Conservation (phyloP, 139 green algal genomes). For the Chlamydomonas sphaeroides region DNA sequence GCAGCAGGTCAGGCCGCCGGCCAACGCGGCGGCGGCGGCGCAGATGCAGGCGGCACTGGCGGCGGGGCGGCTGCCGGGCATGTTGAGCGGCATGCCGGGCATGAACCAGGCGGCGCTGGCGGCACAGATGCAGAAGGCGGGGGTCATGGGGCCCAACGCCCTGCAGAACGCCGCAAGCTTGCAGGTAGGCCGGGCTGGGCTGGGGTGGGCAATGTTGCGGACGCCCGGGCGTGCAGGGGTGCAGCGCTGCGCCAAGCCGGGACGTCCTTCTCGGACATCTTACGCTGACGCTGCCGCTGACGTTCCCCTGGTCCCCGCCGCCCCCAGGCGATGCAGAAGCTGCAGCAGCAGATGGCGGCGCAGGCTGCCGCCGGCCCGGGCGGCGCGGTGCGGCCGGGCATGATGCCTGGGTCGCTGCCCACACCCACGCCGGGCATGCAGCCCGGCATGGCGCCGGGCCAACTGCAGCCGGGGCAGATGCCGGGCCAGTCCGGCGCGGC, state of each 20-base stretch:
- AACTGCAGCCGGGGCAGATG: not conserved
- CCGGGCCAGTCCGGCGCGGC: not conserved
- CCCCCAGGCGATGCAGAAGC: constrained; percentile 32
- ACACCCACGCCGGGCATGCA: constrained; percentile 10
- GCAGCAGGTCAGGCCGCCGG: constrained; percentile 32
- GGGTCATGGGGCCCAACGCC: not conserved
- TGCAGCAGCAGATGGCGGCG: constrained; percentile 31
- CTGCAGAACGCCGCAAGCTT: constrained; percentile 10
- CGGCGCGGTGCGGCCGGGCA: not conserved
- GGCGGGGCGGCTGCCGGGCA: constrained; percentile 2
- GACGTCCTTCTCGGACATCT: too few relatives aligned
- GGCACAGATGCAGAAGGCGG: constrained; percentile 34
- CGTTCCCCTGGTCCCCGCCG: too few relatives aligned
- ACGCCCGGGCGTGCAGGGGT: too few relatives aligned
- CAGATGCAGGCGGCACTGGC: constrained; percentile 32
- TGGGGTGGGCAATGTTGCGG: not conserved
- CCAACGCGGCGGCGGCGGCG: not conserved
- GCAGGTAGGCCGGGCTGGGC: not conserved
- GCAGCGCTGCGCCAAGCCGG: too few relatives aligned
- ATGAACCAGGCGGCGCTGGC: constrained; percentile 20
- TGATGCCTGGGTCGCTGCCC: constrained; percentile 15
- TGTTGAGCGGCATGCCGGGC: constrained; percentile 27
- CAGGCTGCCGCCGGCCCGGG: not conserved
- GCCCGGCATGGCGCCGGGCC: not conserved
- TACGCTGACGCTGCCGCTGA: not conserved